Evolutionary conservation across 352 stramenopile genomes (phyloP).

Genomic region (Detonula confervacea): DNA sequence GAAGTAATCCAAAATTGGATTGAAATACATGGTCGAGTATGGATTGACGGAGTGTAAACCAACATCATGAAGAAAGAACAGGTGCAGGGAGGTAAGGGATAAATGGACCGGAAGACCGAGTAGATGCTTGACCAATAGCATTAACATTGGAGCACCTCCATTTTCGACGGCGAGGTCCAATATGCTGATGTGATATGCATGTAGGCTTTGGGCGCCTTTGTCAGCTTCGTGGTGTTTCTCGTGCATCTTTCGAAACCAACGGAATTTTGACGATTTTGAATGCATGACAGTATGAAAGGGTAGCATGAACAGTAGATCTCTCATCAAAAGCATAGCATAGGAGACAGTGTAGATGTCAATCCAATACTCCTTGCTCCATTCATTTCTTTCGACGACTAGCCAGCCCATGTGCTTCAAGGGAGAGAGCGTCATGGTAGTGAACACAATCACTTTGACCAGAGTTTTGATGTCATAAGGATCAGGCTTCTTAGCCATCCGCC

Average conservation of each 20-base stretch:
- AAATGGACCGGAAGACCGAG: not conserved
- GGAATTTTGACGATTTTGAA: no score
- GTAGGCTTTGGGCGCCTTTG: slow-evolving; percentile 1
- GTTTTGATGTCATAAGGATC: not conserved
- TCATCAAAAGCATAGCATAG: not conserved
- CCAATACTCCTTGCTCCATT: not conserved
- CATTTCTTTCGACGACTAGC: not conserved
- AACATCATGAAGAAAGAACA: slow-evolving; percentile 17
- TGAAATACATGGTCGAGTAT: slow-evolving; percentile 24
- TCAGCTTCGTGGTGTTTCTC: not conserved
- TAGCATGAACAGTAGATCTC: not conserved
- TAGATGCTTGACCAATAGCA: slow-evolving; percentile 3
- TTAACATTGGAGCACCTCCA: not conserved
- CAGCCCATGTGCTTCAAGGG: not conserved
- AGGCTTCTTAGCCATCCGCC: not conserved
- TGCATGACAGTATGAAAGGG: not conserved
- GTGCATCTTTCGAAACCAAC: not conserved
- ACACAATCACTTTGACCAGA: not conserved
- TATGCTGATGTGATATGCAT: slow-evolving; percentile 21
- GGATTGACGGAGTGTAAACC: slow-evolving; percentile 20
- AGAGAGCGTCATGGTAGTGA: not conserved
- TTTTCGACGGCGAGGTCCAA: slow-evolving; percentile 20
- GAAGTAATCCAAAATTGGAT: slow-evolving; percentile 12
- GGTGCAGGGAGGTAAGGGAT: not conserved
- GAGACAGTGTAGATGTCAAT: not conserved